Evolutionary conservation across 1,284 basidiomycete genomes (phyloP).

Genomic region (Apiotrichum gracile): DNA sequence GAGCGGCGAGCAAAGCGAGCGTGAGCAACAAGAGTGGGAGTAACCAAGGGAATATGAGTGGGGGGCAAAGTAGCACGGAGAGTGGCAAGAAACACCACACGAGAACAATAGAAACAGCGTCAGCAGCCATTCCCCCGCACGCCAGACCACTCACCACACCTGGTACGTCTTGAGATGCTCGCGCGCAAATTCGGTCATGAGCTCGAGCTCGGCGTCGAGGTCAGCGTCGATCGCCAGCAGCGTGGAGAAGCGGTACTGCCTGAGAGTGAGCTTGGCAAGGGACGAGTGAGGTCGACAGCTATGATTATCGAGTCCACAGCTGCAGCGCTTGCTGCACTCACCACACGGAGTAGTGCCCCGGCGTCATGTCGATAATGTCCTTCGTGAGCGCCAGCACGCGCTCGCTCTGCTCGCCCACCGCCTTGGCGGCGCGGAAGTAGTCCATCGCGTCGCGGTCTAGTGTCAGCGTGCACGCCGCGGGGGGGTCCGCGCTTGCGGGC

Average conservation of each 20-base stretch:
- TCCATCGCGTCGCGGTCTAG: constrained; percentile 85
- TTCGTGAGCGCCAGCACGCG: constrained; percentile 81
- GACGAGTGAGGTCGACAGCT: not conserved
- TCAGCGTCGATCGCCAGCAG: constrained; percentile 62
- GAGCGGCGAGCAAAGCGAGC: not conserved
- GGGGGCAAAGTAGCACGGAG: not conserved
- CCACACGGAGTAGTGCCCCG: constrained; percentile 93
- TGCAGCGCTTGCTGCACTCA: constrained; percentile 36
- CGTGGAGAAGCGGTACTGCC: constrained; percentile 88
- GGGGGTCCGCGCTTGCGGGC: too few species aligned
- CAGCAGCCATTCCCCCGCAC: too few species aligned
- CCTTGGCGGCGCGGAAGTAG: constrained; percentile 79
- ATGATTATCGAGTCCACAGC: too few species aligned
- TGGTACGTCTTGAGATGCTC: constrained; percentile 87
- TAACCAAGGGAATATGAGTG: not conserved
- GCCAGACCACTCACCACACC: constrained; percentile 64
- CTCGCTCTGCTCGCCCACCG: constrained; percentile 65
- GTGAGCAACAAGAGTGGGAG: not conserved
- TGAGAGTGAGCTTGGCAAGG: constrained; percentile 37
- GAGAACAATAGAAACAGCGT: not conserved
- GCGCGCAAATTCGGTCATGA: constrained; percentile 78
- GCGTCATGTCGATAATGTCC: constrained; percentile 75
- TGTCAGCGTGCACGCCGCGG: too few species aligned
- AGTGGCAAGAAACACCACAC: not conserved
- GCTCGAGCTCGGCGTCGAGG: constrained; percentile 64